phyloP scores from a whole-genome alignment of 495 filamentous ascomycete species.

The Collariella sp. region DNA sequence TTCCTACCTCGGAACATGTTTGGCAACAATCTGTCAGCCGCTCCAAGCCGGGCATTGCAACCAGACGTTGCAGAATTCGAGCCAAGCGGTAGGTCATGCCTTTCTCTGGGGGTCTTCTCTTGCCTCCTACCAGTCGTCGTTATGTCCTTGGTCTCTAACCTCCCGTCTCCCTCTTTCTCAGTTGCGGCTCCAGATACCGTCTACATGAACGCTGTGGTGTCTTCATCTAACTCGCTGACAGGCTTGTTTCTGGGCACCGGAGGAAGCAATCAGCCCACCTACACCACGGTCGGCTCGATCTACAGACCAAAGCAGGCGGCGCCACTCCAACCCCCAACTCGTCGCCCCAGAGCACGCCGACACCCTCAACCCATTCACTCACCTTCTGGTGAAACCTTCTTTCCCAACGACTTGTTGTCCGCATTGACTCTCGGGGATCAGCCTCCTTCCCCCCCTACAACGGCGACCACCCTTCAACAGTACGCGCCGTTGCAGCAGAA shows the following conservation, averaged over 20 bases:
- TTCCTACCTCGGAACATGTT: no score
- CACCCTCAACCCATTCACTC: conserved; percentile 17
- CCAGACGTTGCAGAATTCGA: no score
- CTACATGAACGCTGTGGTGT: conserved; percentile 10
- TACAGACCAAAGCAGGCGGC: conserved; percentile 32
- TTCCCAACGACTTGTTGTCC: conserved; percentile 15
- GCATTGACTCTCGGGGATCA: conserved; percentile 18
- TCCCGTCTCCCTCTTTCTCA: background rate
- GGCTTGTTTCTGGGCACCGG: background rate
- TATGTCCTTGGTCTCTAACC: background rate
- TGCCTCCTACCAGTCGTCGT: no score
- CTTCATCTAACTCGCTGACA: conserved; percentile 9
- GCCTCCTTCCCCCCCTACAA: conserved; percentile 14
- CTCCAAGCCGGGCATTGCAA: no score
- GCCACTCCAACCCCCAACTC: conserved; percentile 37
- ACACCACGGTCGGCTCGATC: conserved; percentile 41
- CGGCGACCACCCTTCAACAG: conserved; percentile 16
- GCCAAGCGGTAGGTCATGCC: no score
- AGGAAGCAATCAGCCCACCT: conserved; percentile 21
- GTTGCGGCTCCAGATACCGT: background rate
- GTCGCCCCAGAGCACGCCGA: conserved; percentile 33
- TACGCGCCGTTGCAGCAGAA: conserved; percentile 44
- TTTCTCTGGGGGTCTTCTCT: no score
- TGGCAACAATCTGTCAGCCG: no score
- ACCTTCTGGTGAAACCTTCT: conserved; percentile 12